phyloP scores from a whole-genome alignment of 768 basidiomycete species.

The Naganishia antarctica region DNA sequence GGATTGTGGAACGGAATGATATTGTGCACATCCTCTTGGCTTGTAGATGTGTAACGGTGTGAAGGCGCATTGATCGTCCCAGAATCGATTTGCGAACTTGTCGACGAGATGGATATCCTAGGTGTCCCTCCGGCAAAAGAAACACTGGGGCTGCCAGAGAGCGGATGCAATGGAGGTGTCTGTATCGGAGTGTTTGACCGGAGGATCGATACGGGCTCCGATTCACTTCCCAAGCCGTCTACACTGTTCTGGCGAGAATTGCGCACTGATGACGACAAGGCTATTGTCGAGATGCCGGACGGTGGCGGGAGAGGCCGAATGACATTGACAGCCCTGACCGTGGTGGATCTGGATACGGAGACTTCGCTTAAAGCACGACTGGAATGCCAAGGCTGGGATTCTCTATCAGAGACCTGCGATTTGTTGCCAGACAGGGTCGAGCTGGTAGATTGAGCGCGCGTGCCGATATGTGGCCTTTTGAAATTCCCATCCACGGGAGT shows the following conservation, averaged over 20 bases:
- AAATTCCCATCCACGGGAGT: not conserved
- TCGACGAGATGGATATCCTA: conserved; percentile 18
- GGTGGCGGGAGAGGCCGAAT: conserved; percentile 3
- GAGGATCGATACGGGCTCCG: conserved; percentile 9
- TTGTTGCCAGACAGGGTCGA: conserved; percentile 31
- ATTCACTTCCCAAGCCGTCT: not conserved
- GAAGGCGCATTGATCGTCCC: not conserved
- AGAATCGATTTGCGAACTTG: not conserved
- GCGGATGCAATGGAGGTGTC: not conserved
- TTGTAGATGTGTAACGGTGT: not conserved
- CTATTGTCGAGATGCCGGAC: conserved; percentile 24
- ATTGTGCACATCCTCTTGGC: conserved; percentile 5
- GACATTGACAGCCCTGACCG: conserved; percentile 15
- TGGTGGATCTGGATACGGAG: conserved; percentile 30
- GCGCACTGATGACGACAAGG: conserved; percentile 25
- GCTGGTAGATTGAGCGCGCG: conserved; percentile 38
- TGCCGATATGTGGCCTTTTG: conserved; percentile 26
- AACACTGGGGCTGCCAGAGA: not conserved
- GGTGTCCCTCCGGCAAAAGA: conserved; percentile 5
- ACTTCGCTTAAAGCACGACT: conserved; percentile 27
- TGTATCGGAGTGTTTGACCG: not conserved
- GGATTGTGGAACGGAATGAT: not conserved
- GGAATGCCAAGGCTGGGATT: conserved; percentile 32
- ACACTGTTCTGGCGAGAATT: conserved; percentile 13
- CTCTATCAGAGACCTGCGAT: not conserved